A percentile compares a stretch with the other conserved stretches of the same genome.
Evolutionary conservation across 441 rosid species (phyloP).

Genomic region (Cnidoscolus chayamansa): DNA sequence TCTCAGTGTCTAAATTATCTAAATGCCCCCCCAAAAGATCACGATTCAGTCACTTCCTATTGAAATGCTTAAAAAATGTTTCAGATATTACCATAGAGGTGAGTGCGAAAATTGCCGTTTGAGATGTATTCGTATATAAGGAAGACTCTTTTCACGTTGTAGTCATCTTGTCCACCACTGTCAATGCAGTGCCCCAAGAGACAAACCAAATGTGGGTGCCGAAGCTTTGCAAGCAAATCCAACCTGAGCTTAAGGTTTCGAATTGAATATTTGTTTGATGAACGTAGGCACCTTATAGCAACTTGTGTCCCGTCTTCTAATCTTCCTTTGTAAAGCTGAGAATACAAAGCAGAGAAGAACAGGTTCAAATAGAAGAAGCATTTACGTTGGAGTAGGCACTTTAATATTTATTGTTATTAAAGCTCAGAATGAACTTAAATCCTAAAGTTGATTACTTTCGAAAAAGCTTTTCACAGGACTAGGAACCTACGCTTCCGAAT

Average conservation of each 20-base stretch:
- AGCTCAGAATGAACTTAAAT: not conserved
- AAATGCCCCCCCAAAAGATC: not conserved
- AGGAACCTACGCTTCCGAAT: not conserved
- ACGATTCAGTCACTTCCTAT: not conserved
- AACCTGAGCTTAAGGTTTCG: constrained; percentile 51
- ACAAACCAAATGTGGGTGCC: constrained; percentile 57
- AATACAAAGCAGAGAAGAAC: not conserved
- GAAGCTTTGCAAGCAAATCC: constrained; percentile 54
- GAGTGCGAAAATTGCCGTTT: constrained; percentile 50
- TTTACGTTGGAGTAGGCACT: not conserved
- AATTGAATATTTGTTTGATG: constrained; percentile 42
- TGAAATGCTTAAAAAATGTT: not conserved
- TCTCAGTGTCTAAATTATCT: not conserved
- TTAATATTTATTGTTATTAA: not conserved
- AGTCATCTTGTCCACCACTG: constrained; percentile 35
- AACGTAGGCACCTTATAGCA: constrained; percentile 47
- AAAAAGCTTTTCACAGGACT: not conserved
- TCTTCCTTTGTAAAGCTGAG: constrained; percentile 50
- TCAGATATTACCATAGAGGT: constrained; percentile 46
- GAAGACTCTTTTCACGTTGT: constrained; percentile 40
- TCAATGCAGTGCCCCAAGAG: constrained; percentile 59
- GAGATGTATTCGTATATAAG: constrained; percentile 57
- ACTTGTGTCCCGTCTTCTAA: constrained; percentile 45
- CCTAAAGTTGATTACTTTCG: not conserved
- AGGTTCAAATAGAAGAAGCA: not conserved